Evolutionary conservation across 441 rosid species (phyloP), one percentile per base, ranked within the genome.

Genomic region (Codiaeum variegatum): DNA sequence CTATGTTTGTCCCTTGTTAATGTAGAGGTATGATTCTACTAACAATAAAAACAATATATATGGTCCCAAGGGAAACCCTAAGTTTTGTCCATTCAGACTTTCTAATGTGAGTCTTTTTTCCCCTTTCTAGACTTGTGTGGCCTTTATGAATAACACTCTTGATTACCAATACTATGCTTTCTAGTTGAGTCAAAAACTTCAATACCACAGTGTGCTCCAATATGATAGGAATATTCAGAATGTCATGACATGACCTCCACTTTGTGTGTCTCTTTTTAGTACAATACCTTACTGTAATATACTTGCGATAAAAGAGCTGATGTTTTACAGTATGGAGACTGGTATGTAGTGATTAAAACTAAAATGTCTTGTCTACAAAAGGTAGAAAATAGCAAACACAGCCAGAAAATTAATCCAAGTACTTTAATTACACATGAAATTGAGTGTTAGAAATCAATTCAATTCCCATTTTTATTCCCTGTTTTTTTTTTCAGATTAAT

Each of bases 41-140:
- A n/a, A n/a, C n/a, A n/a, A n/a, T n/a, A n/a, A n/a, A n/a, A n/a
- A n/a, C n/a, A n/a, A n/a, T n/a, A n/a, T n/a, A 81, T 91, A 92
- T 90, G 98, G 97, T 84, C 94, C 92, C n/a, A 89, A 94, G 82
- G 99, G 96, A 77, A 94, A 92, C 81, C 99, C 97, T 11, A 92
- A 92, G 81, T 90, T 94, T 83, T 94, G 85, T 77, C 90, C 90
- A 21, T 93, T 95, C 79, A 88, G 95, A 89, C 87, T 95, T 67
- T 93, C 99, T 75, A 85, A 71, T 82, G 99, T 95, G 85, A 88
- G 99, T 80, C 77, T 67, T 54, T 32, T 59, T 63, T n/a, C n/a
- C n/a, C n/a, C n/a, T 54, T 26, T 6, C 34, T 40, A 62, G 67
- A 54, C 55, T 62, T 51, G 69, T 58, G 24, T 15, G 21, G 60